Percentiles rank a stretch among this genome's conserved stretches.
These are phyloP conservation scores for Trichoderma sp. DNA, from an alignment of 2,329 filamentous ascomycete genomes.

Conservation along the genomic window DNA sequence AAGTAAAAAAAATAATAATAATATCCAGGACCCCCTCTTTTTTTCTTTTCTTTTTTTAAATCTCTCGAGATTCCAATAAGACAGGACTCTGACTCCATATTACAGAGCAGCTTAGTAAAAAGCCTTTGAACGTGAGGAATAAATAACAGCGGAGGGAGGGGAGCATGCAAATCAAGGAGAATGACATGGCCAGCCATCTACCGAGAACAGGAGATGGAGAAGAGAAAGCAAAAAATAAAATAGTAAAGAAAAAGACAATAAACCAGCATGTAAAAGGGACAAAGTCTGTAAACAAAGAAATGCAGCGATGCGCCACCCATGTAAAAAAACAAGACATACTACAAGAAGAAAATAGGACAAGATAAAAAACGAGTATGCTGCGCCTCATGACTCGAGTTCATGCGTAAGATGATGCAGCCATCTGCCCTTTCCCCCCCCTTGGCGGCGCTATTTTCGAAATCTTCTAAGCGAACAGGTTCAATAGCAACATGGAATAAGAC, in stretches of 20 bases:
- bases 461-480: background rate
- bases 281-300: slow-evolving; percentile 9
- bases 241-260: background rate
- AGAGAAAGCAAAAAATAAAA: slow-evolving; percentile 17
- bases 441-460: slow-evolving; percentile 2
- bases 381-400: slow-evolving; percentile 11
- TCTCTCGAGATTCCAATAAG: background rate
- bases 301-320: slow-evolving; percentile 11
- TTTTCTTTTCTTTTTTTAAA: background rate
- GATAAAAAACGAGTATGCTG: slow-evolving; percentile 1
- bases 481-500: background rate
- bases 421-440: slow-evolving; percentile 1
- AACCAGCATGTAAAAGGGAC: background rate
- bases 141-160: slow-evolving; percentile 28
- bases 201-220: slow-evolving; percentile 11
- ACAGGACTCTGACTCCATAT: slow-evolving; percentile 13
- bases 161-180: slow-evolving; percentile 24
- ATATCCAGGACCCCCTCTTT: background rate
- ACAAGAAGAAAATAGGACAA: background rate
- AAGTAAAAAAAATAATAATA: slow-evolving; percentile 30
- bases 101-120: slow-evolving; percentile 13
- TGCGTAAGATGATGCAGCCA: slow-evolving; percentile 14
- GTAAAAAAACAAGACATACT: background rate
- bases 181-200: slow-evolving; percentile 19
- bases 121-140: slow-evolving; percentile 15